Base-by-base conservation (phyloP, 1,284 basidiomycete genomes). In the Ganoderma boninense region DNA sequence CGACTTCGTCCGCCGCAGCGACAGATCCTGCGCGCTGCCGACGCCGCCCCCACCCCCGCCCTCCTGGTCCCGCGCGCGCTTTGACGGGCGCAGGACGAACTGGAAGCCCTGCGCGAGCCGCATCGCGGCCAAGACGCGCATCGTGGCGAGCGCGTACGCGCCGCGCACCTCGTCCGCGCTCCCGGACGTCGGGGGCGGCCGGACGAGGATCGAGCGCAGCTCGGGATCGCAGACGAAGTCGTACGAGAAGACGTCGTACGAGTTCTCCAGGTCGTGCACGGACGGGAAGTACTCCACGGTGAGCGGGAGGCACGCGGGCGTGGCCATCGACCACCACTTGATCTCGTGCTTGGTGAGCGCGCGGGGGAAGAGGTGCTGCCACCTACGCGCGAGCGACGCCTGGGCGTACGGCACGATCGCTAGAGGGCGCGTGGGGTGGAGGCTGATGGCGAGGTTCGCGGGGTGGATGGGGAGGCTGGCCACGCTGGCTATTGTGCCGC, bases 41-140 rank as follows among this genome's bases (percentile, higher is more conserved):
- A 16, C 16, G 38, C 29, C 72, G 75, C 44, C 44, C 14, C 2
- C 18, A 32, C 26, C 72, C 75, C 8, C 23, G 4, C 26, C 23
- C 4, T 61, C 11, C n/a, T 23, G n/a, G n/a, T 75, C 76, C 18
- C 38, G 71, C 2, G 62, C 65, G 38, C 75, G 66, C 23, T 77
- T 72, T 5, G 76, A 69, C 65, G 88, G 81, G 72, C 84, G 83
- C 40, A 93, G 84, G 57, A 98, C 92, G 77, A 99, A 96, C 80
- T 99, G 97, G 81, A 98, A 99, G n/a, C 97, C 97, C 80, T 99
- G 97, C 8, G 93, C 90, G 10, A 99, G 87, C 18, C 97, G 87
- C 67, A 98, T 92, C 4, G 95, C 96, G 1, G 95, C 94, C 95
- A 99, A 97, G 64, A 96, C 96, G 42, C 93, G 89, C 92, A 99